Evolutionary conservation across 129 eudicot species (phyloP).

Genomic region (Cynara cardunculus): DNA sequence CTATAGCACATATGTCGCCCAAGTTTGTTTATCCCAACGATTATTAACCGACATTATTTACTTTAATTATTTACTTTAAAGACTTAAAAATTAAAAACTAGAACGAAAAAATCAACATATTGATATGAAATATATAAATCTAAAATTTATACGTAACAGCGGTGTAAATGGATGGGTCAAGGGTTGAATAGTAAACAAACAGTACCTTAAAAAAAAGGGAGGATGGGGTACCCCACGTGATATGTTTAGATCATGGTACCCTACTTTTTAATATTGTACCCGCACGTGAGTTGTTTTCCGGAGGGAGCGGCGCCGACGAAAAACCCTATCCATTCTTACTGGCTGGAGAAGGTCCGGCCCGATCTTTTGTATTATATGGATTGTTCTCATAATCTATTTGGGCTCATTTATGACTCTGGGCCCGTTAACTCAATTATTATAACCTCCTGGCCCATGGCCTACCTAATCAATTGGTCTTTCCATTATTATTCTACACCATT

Average conservation of each 20-base stretch:
- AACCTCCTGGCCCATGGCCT: background rate
- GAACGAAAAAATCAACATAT: no score
- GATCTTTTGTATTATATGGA: slow-evolving; percentile 1
- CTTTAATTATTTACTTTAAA: no score
- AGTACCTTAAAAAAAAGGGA: background rate
- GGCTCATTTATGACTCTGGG: slow-evolving; percentile 19
- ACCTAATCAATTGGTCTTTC: slow-evolving; percentile 15
- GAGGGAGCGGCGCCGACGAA: slow-evolving; percentile 25
- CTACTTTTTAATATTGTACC: slow-evolving; percentile 28
- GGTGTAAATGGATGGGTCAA: background rate
- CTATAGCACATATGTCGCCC: no score
- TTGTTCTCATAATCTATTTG: slow-evolving; percentile 11
- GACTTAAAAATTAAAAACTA: no score
- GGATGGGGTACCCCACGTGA: slow-evolving; percentile 22
- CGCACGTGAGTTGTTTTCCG: slow-evolving; percentile 35
- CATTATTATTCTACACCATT: background rate
- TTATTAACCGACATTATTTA: no score
- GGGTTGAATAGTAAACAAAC: background rate
- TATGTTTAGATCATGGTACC: slow-evolving; percentile 23
- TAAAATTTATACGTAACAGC: no score
- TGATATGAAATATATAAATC: no score
- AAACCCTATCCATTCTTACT: slow-evolving; percentile 1
- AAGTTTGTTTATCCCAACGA: no score
- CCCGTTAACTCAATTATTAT: slow-evolving; percentile 12
- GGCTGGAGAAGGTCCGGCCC: slow-evolving; percentile 20